phyloP scores from a whole-genome alignment of 2,329 filamentous ascomycete genomes.

The Thermoascus crustaceus region DNA sequence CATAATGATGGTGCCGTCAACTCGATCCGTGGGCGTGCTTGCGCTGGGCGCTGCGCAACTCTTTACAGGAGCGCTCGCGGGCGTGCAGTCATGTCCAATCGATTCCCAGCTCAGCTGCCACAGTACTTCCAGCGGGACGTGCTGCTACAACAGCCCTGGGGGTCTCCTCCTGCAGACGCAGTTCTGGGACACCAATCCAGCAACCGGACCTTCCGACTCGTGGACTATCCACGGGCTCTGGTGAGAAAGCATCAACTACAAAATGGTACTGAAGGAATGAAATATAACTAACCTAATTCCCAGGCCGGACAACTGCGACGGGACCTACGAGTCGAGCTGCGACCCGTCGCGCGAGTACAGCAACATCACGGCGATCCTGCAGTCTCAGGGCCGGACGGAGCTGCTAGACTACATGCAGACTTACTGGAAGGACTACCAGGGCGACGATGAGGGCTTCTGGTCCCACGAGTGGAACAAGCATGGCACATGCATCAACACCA shows the following conservation, averaged over 20 bases:
- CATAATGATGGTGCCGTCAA: too few relatives aligned
- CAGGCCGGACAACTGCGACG: constrained; percentile 49
- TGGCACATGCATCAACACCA: constrained; percentile 63
- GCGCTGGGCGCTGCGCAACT: constrained; percentile 1
- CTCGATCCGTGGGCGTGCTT: background rate
- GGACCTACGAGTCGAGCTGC: constrained; percentile 49
- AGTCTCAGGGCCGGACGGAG: constrained; percentile 41
- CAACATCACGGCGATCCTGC: constrained; percentile 50
- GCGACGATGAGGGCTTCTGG: constrained; percentile 54
- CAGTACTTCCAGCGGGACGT: constrained; percentile 45
- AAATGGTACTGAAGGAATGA: too few relatives aligned
- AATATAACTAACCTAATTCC: too few relatives aligned
- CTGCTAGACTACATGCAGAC: constrained; percentile 50
- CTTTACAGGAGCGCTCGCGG: constrained; percentile 11
- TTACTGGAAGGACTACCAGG: constrained; percentile 53
- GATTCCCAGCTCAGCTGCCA: constrained; percentile 47
- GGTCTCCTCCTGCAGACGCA: constrained; percentile 51
- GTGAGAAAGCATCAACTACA: too few relatives aligned
- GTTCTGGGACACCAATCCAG: constrained; percentile 52
- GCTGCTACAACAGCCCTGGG: constrained; percentile 53
- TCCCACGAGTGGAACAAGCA: constrained; percentile 65
- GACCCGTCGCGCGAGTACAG: constrained; percentile 47
- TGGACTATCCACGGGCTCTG: constrained; percentile 54
- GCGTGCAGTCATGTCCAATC: constrained; percentile 20
- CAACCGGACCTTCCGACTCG: constrained; percentile 46